Evolutionary conservation across 768 basidiomycete genomes (phyloP).

Genomic region (Pleurotus cornucopiae): DNA sequence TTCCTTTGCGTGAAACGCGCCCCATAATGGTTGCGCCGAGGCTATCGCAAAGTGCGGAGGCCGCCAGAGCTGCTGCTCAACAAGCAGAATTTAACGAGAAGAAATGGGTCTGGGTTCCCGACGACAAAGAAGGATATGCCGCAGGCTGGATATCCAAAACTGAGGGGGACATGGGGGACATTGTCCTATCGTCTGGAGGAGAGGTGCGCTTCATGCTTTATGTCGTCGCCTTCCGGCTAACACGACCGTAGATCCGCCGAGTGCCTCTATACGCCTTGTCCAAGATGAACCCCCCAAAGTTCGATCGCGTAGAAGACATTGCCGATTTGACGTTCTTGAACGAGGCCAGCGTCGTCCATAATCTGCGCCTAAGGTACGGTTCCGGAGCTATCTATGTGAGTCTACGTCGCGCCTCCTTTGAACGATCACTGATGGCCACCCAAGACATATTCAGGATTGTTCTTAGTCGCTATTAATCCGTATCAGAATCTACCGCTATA

Average conservation of each 20-base stretch:
- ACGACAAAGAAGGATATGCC: conserved; percentile 88
- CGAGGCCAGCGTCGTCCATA: conserved; percentile 98
- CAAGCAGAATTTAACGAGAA: conserved; percentile 97
- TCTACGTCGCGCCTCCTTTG: conserved; percentile 12
- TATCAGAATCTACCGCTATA: conserved; percentile 92
- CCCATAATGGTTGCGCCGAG: conserved; percentile 44
- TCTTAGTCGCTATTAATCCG: conserved; percentile 97
- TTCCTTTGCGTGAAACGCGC: not conserved
- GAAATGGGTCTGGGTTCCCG: conserved; percentile 98
- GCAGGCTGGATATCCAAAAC: conserved; percentile 92
- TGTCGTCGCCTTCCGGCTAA: not conserved
- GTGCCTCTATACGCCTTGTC: conserved; percentile 79
- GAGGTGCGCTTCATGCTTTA: conserved; percentile 53
- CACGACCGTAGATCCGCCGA: conserved; percentile 43
- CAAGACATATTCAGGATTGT: conserved; percentile 92
- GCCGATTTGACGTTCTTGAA: conserved; percentile 97
- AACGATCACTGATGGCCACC: conserved; percentile 9
- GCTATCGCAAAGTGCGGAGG: conserved; percentile 57
- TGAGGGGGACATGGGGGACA: conserved; percentile 77
- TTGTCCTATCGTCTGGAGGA: conserved; percentile 80
- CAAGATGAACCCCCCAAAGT: conserved; percentile 99
- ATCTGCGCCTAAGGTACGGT: conserved; percentile 86
- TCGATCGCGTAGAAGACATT: conserved; percentile 96
- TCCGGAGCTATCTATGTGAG: conserved; percentile 90
- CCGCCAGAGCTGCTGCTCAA: conserved; percentile 80